Evolutionary conservation across 2,329 filamentous ascomycete genomes (phyloP).

Genomic region (Venturia carpophila): DNA sequence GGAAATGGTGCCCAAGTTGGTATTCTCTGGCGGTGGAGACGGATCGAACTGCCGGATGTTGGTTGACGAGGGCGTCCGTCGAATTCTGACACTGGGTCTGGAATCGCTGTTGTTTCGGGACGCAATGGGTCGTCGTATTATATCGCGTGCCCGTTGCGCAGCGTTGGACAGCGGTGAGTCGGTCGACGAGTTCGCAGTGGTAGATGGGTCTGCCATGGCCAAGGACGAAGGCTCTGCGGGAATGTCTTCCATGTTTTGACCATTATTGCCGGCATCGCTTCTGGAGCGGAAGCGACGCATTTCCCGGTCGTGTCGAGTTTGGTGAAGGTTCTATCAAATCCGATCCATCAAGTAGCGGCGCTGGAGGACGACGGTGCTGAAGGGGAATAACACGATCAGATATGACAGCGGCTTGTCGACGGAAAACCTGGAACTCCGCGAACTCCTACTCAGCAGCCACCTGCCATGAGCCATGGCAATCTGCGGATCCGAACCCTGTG

Average conservation of each 20-base stretch:
- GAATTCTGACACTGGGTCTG: slow-evolving; percentile 14
- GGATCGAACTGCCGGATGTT: not conserved
- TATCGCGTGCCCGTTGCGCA: not conserved
- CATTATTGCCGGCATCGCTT: not conserved
- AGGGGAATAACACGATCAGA: slow-evolving; percentile 8
- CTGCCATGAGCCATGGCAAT: not conserved
- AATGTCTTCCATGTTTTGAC: not conserved
- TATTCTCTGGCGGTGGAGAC: not conserved
- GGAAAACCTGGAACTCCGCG: slow-evolving; percentile 1
- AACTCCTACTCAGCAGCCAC: not conserved
- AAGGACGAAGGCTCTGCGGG: not conserved
- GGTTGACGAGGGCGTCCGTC: slow-evolving; percentile 14
- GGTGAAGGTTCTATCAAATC: not conserved
- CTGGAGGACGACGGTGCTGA: not conserved
- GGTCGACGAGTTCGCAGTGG: not conserved
- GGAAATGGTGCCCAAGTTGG: not conserved
- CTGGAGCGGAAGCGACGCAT: slow-evolving; percentile 1
- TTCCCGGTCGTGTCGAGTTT: not conserved
- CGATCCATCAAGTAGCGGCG: not conserved
- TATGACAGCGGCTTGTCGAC: not conserved
- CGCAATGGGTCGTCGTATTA: not conserved
- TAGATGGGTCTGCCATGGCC: not conserved
- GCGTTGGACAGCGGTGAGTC: not conserved
- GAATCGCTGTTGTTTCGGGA: not conserved
- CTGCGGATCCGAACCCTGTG: slow-evolving; percentile 2